Conservation (phyloP, 1,284 basidiomycete genomes). For the Ceratobasidium sp. region DNA sequence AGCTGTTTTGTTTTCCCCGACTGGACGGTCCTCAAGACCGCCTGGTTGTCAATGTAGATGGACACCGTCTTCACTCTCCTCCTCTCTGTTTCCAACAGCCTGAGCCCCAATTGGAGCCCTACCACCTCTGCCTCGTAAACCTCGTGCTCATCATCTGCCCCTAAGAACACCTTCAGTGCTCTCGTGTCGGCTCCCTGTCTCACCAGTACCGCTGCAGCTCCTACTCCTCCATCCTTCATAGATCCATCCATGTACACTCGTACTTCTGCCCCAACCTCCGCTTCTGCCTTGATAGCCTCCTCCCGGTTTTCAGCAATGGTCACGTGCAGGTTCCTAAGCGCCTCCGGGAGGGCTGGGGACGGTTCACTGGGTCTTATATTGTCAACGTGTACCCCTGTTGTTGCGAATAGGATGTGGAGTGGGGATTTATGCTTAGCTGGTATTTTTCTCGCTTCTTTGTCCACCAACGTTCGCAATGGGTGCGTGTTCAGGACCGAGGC, state of each 20-base stretch:
- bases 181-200: not conserved
- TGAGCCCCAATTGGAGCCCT: conserved; percentile 26
- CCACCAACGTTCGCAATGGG: not conserved
- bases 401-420: not conserved
- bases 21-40: conserved; percentile 28
- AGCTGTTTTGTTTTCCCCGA: conserved; percentile 5
- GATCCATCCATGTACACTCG: conserved; percentile 28
- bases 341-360: too few species aligned
- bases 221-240: conserved; percentile 25
- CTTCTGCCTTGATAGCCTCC: not conserved
- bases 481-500: not conserved
- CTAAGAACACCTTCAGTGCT: conserved; percentile 20
- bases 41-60: conserved; percentile 39
- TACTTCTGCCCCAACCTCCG: not conserved
- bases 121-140: conserved; percentile 47
- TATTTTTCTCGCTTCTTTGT: not conserved
- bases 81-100: conserved; percentile 35
- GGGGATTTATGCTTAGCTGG: conserved; percentile 13
- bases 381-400: not conserved
- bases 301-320: not conserved
- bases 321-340: too few species aligned
- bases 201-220: conserved; percentile 18
- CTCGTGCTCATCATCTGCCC: conserved; percentile 34
- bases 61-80: not conserved
- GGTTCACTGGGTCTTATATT: too few species aligned